Evolutionary conservation across 2,329 filamentous ascomycete genomes (phyloP).

Genomic region (Colletotrichum viniferum): DNA sequence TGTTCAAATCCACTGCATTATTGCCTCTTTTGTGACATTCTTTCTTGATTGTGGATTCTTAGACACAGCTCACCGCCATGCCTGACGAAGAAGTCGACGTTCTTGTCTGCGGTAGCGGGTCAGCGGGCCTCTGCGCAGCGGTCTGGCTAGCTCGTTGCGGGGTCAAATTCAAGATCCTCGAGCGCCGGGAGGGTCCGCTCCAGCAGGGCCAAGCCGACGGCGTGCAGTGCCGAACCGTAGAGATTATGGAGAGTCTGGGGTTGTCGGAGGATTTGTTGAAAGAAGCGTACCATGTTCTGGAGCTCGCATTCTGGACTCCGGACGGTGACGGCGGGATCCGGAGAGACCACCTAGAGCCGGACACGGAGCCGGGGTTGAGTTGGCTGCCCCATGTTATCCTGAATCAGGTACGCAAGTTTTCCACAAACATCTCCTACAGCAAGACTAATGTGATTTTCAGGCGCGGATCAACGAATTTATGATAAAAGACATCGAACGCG

Average conservation of each 20-base stretch:
- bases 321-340: slow-evolving; percentile 39
- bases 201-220: slow-evolving; percentile 64
- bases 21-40: neutral
- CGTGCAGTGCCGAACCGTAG: slow-evolving; percentile 64
- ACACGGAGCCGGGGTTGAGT: slow-evolving; percentile 57
- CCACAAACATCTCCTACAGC: accelerated
- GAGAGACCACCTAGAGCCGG: slow-evolving; percentile 52
- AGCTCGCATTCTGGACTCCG: slow-evolving; percentile 61
- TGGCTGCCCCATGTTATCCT: slow-evolving; percentile 61
- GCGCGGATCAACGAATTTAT: slow-evolving; percentile 59
- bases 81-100: slow-evolving; percentile 11
- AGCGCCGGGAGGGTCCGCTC: slow-evolving; percentile 24
- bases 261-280: slow-evolving; percentile 58
- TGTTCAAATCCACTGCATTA: neutral
- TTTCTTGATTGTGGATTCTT: neutral
- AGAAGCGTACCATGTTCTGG: slow-evolving; percentile 62
- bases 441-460: neutral
- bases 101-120: slow-evolving; percentile 23
- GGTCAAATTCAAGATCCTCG: slow-evolving; percentile 45
- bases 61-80: slow-evolving; percentile 2
- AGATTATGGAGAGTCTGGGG: slow-evolving; percentile 65
- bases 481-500: slow-evolving; percentile 47
- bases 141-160: slow-evolving; percentile 45
- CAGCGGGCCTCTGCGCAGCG: slow-evolving; percentile 47
- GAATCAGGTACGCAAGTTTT: slow-evolving; percentile 41